Evolutionary conservation across 371 early-diverging fungal genomes (phyloP), one percentile per base, ranked within the genome.

Genomic region (Rhizopus arrhizus): DNA sequence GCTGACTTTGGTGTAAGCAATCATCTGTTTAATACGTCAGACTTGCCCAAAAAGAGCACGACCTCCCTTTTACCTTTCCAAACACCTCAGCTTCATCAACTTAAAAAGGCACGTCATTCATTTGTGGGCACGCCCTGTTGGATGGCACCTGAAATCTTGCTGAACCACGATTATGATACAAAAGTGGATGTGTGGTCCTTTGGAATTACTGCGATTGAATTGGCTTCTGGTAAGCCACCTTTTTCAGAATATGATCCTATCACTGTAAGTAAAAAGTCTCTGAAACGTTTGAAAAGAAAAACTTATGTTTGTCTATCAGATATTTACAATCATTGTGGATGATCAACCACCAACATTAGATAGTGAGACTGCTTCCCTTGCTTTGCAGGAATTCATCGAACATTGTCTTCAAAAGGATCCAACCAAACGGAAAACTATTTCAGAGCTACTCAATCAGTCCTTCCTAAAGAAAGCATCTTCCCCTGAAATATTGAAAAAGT

Each of bases 161-260:
- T 91, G 61, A 85, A 89, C 10, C 75, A 81, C 40, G 81, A 85
- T 4, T 90, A 89, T 69, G 91, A 91, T 58, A 84, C 76, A 57
- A 91, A 89, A 70, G 86, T 86, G 5, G 95, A 95, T 69, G 85
- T 95, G 15, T 95, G 95, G 95, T 88, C 91, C 2, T 78, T 97
- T 8, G 99, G 98, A 1, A 96, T 98, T 59, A 97, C 99, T 3
- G 89, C 94, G 16, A 91, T 95, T 52, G 99, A 98, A 69, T 83
- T 98, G 41, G 93, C 95, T 13, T 91, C 91, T 29, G 97, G 97
- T 7, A 89, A 88, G 53, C 99, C 98, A 1, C 98, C 98, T 4
- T 91, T 89, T 59, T 89, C 93, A 5, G 90, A 96, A 47, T 85
- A 89, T 56, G 96, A 95, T 67, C 94, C 95, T 6, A 78, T 94